phyloP scores from a whole-genome alignment of 371 early-diverging fungal species.

The Parasitella parasitica region DNA sequence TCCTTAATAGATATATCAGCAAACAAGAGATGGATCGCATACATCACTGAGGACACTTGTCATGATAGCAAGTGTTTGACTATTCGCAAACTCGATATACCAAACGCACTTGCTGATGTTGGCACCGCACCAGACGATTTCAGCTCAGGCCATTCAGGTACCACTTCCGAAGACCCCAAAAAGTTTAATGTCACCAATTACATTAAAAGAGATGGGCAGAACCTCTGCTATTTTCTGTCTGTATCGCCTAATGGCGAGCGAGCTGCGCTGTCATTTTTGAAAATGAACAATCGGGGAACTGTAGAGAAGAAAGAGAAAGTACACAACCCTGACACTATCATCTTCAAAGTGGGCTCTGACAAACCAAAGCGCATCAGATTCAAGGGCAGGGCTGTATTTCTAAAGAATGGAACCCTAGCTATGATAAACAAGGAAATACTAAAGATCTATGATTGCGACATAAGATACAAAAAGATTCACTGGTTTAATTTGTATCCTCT shows the following conservation, averaged over 20 bases:
- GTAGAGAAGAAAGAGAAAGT: neutral
- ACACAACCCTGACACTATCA: neutral
- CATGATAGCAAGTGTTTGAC: neutral
- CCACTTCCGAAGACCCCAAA: neutral
- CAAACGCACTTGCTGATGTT: neutral
- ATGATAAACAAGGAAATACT: neutral
- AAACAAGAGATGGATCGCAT: constrained; percentile 1
- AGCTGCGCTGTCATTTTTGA: neutral
- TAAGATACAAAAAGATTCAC: neutral
- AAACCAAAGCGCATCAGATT: neutral
- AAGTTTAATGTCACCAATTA: neutral
- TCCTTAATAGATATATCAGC: neutral
- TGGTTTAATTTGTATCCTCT: neutral
- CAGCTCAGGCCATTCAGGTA: neutral
- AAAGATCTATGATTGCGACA: neutral
- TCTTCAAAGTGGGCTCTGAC: neutral
- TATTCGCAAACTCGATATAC: neutral
- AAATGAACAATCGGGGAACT: neutral
- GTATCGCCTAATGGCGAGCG: neutral
- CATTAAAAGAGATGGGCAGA: neutral
- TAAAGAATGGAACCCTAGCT: neutral
- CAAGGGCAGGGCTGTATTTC: neutral
- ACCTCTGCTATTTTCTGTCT: constrained; percentile 1
- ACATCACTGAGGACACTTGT: neutral
- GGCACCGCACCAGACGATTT: neutral